Percentiles rank a stretch among this genome's conserved stretches.
Conservation (phyloP, 1,139 yeast genomes). For the Taiozyma sp. region DNA sequence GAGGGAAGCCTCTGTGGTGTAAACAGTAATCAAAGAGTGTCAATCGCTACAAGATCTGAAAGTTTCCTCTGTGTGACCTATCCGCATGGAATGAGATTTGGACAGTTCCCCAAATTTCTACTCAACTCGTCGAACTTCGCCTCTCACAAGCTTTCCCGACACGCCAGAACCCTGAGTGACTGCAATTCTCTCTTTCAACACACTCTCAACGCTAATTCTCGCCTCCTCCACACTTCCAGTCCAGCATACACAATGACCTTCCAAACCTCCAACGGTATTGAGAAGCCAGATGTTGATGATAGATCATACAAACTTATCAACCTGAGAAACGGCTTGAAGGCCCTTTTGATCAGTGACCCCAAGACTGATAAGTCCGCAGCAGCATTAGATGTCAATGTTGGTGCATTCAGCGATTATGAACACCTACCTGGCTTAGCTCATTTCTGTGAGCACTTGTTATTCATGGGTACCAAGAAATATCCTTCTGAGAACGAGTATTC, state of each 20-base stretch:
- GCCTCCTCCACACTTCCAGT: not conserved
- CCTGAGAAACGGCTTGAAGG: conserved; percentile 66
- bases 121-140: not conserved
- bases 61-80: not conserved
- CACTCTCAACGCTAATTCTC: not conserved
- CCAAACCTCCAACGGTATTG: conserved; percentile 26
- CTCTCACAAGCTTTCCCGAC: not conserved
- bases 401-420: conserved; percentile 78
- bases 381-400: conserved; percentile 87
- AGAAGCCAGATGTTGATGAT: conserved; percentile 70
- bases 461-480: conserved; percentile 94
- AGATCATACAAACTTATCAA: conserved; percentile 65
- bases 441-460: conserved; percentile 91
- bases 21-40: too few relatives aligned
- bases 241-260: conserved; percentile 14
- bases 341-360: conserved; percentile 75
- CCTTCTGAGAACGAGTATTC: conserved; percentile 90
- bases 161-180: not conserved
- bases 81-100: not conserved
- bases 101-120: not conserved
- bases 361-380: conserved; percentile 92
- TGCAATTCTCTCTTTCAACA: not conserved
- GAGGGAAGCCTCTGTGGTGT: not conserved
- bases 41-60: not conserved
- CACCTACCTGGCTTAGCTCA: conserved; percentile 87